These are phyloP conservation scores for Cytospora piceicola DNA, from an alignment of 2,329 filamentous ascomycete genomes.

Conservation along the genomic window DNA sequence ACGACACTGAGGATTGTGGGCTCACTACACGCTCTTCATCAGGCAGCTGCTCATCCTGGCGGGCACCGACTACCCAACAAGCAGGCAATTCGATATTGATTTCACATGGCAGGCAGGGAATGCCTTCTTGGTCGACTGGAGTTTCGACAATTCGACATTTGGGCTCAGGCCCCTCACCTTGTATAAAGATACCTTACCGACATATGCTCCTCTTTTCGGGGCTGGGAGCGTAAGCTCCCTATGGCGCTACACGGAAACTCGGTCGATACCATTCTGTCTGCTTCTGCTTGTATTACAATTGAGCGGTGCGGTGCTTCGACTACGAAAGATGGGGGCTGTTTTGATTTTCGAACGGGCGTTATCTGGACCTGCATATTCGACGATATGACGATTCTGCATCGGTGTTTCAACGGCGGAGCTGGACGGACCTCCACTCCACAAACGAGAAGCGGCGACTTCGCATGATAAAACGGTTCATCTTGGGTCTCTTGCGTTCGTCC, in stretches of 20 bases:
- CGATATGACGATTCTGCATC: constrained; percentile 46
- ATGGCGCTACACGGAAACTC: constrained; percentile 38
- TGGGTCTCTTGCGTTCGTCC: constrained; percentile 53
- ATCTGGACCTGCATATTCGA: constrained; percentile 33
- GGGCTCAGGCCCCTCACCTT: constrained; percentile 34
- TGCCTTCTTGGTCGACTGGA: constrained; percentile 37
- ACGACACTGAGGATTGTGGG: constrained; percentile 43
- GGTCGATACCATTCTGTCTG: constrained; percentile 40
- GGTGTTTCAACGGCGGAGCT: constrained; percentile 53
- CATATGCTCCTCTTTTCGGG: constrained; percentile 40
- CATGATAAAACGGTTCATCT: constrained; percentile 53
- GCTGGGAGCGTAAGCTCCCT: constrained; percentile 36
- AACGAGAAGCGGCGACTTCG: constrained; percentile 44
- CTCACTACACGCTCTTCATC: constrained; percentile 43
- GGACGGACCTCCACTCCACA: constrained; percentile 38
- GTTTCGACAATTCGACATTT: constrained; percentile 34
- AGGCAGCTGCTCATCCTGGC: constrained; percentile 54
- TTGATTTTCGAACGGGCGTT: constrained; percentile 51
- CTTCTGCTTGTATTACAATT: constrained; percentile 35
- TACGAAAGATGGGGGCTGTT: constrained; percentile 47
- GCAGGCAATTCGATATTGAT: constrained; percentile 49
- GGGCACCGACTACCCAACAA: constrained; percentile 47
- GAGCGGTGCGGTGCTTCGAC: constrained; percentile 41
- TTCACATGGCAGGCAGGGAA: constrained; percentile 44
- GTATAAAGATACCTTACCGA: constrained; percentile 43